A percentile compares a stretch with the other conserved stretches of the same genome.
Evolutionary conservation across 257 asterid species (phyloP).

Genomic region (Solanum gracilifrons): DNA sequence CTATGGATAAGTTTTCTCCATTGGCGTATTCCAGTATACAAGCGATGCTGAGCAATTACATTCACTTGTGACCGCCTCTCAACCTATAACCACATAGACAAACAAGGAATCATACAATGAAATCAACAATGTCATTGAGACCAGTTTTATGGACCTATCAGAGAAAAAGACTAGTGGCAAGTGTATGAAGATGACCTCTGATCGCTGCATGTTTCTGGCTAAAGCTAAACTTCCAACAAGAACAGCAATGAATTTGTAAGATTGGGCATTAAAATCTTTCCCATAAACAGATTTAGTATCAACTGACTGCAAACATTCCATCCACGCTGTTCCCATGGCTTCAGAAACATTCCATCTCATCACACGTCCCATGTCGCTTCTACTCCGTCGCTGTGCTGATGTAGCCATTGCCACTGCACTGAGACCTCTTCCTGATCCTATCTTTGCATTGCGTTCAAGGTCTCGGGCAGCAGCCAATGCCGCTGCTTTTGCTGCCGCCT

Average conservation of each 20-base stretch:
- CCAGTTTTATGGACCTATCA: background rate
- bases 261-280: slow-evolving; percentile 84
- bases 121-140: background rate
- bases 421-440: slow-evolving; percentile 99
- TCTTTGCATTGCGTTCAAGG: slow-evolving; percentile 93
- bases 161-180: background rate
- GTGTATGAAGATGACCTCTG: slow-evolving; percentile 51
- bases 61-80: slow-evolving; percentile 92
- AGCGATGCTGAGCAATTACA: slow-evolving; percentile 55
- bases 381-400: slow-evolving; percentile 75
- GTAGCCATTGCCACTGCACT: slow-evolving; percentile 99
- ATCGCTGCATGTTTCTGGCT: slow-evolving; percentile 96
- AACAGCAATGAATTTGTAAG: slow-evolving; percentile 86
- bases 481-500: slow-evolving; percentile 97
- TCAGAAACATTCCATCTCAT: slow-evolving; percentile 95
- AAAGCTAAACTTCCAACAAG: slow-evolving; percentile 97
- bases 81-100: slow-evolving; percentile 44
- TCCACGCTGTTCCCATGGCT: slow-evolving; percentile 99
- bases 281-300: slow-evolving; percentile 92
- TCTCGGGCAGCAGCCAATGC: slow-evolving; percentile 99
- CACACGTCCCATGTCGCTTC: slow-evolving; percentile 79
- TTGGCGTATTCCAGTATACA: slow-evolving; percentile 80
- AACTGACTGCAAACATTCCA: slow-evolving; percentile 86
- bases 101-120: background rate
- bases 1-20: slow-evolving; percentile 94